Evolutionary conservation across 1,284 basidiomycete species (phyloP).

Genomic region (Cerrena zonata): DNA sequence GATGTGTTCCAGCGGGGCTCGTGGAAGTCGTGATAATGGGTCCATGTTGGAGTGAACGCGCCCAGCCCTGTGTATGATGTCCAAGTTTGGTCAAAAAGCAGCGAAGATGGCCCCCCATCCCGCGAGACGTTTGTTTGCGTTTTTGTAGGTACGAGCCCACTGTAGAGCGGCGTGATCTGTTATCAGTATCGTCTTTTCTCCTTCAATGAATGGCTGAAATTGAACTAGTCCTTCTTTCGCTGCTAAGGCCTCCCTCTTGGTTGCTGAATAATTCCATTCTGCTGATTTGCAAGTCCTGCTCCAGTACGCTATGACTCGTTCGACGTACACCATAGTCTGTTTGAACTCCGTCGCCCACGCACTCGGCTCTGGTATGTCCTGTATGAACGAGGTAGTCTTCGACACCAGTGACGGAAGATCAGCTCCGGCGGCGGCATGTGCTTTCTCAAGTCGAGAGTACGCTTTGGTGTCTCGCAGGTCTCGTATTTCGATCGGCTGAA

Average conservation of each 20-base stretch:
- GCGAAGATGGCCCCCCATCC: conserved; percentile 26
- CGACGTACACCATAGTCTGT: conserved; percentile 23
- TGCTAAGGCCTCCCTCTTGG: conserved; percentile 25
- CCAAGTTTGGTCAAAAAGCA: conserved; percentile 25
- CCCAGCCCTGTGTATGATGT: conserved; percentile 32
- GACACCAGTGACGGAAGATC: conserved; percentile 19
- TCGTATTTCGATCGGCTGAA: conserved; percentile 26
- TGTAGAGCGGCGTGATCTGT: conserved; percentile 30
- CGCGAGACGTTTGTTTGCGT: too few relatives aligned
- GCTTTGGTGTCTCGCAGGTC: conserved; percentile 33
- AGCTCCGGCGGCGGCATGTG: conserved; percentile 9
- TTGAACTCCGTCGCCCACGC: conserved; percentile 23
- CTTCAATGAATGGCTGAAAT: conserved; percentile 28
- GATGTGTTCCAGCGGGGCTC: conserved; percentile 5
- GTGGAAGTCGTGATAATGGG: conserved; percentile 29
- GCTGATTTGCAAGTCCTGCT: conserved; percentile 22
- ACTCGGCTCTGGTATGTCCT: conserved; percentile 11
- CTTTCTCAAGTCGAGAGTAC: conserved; percentile 26
- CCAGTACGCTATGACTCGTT: too few relatives aligned
- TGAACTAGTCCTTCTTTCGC: conserved; percentile 26
- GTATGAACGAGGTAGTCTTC: conserved; percentile 12
- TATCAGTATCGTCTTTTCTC: conserved; percentile 20
- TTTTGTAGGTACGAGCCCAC: conserved; percentile 28
- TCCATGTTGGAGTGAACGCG: conserved; percentile 33
- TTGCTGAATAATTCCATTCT: conserved; percentile 23